Evolutionary conservation across 257 asterid genomes (phyloP), one percentile per base, ranked within the genome.

Genomic region (Solanum etuberosum): DNA sequence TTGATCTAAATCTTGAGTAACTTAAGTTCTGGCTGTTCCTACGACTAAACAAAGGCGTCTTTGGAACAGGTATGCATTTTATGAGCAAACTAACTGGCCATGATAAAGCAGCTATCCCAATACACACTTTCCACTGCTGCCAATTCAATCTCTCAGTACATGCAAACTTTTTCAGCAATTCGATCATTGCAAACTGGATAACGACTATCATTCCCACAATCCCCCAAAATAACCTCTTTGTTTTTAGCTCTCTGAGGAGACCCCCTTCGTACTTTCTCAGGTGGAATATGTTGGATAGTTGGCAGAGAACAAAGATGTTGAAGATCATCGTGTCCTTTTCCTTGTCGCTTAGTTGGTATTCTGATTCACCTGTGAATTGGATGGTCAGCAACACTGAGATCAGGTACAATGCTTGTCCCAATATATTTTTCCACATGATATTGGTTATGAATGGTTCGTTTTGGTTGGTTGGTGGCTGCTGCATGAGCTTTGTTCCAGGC

Each of bases 381-480:
- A 95, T 29, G 80, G 86, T 88, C 43, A 95, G 85, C 40, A 95
- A 92, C 40, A 92, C 71, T 3, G 84, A 16, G 63, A 95, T 90
- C 46, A 92, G 97, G 88, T 95, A 95, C 5, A 92, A 20, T 2
- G 98, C 92, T 78, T 93, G 98, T 21, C 93, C 90, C 51, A 91
- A 31, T 23, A 95, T 85, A 68, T 92, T 94, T 59, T 92, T 93
- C 97, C 98, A 94, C 98, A 96, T 94, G 18, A 87, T 37, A 38
- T 90, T 91, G 9, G 98, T 93, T 84, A 96, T 92, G 12, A 96
- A 87, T 4, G 95, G 94, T 84, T 90, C 94, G 0, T 92, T 86
- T 18, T 92, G 83, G 1, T 91, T 92, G 7, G 92, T 93, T 0
- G 93, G 94, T 3, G 92, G 93, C 1, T 90, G 86, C 8, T 86